phyloP scores from a whole-genome alignment of 2,329 filamentous ascomycete genomes.

The Harringtonia aguacate region DNA sequence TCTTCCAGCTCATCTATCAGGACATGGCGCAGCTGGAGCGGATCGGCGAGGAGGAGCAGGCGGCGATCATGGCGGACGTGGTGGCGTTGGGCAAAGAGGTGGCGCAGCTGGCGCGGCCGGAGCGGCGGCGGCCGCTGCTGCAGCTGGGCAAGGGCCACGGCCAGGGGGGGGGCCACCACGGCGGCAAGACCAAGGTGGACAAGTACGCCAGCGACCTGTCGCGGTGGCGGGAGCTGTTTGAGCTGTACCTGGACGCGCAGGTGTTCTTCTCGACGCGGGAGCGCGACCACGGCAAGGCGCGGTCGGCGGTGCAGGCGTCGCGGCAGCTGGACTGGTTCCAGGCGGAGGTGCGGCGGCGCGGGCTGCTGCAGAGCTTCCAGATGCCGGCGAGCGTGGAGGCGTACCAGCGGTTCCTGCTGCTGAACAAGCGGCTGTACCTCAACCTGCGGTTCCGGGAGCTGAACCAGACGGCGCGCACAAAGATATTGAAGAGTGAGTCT shows the following conservation, averaged over 20 bases:
- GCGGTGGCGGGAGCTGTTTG: slow-evolving; percentile 71
- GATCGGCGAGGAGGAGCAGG: slow-evolving; percentile 56
- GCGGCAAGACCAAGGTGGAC: slow-evolving; percentile 19
- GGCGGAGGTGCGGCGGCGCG: slow-evolving; percentile 49
- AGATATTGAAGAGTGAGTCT: slow-evolving; percentile 79
- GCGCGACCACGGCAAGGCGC: slow-evolving; percentile 49
- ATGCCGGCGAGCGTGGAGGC: slow-evolving; percentile 53
- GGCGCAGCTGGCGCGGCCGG: slow-evolving; percentile 50
- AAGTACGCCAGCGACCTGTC: slow-evolving; percentile 47
- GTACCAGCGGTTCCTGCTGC: slow-evolving; percentile 55
- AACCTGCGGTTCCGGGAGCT: slow-evolving; percentile 78
- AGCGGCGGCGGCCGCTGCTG: slow-evolving; percentile 13
- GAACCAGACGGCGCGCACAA: slow-evolving; percentile 64
- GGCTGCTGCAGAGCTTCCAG: slow-evolving; percentile 52
- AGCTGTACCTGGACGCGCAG: slow-evolving; percentile 67
- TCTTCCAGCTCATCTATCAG: slow-evolving; percentile 64
- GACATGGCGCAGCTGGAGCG: slow-evolving; percentile 60
- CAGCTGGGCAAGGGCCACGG: slow-evolving; percentile 51
- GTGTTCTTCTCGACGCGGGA: slow-evolving; percentile 77
- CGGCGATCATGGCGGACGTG: slow-evolving; percentile 53
- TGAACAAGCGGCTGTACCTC: slow-evolving; percentile 69
- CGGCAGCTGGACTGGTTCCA: slow-evolving; percentile 63
- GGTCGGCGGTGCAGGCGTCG: slow-evolving; percentile 54
- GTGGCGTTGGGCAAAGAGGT: slow-evolving; percentile 53
- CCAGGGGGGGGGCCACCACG: slow-evolving; percentile 29